Percentiles rank a stretch among this genome's conserved stretches.
Evolutionary conservation across 2,329 filamentous ascomycete genomes (phyloP).

Genomic region (Pseudonectria buxi): DNA sequence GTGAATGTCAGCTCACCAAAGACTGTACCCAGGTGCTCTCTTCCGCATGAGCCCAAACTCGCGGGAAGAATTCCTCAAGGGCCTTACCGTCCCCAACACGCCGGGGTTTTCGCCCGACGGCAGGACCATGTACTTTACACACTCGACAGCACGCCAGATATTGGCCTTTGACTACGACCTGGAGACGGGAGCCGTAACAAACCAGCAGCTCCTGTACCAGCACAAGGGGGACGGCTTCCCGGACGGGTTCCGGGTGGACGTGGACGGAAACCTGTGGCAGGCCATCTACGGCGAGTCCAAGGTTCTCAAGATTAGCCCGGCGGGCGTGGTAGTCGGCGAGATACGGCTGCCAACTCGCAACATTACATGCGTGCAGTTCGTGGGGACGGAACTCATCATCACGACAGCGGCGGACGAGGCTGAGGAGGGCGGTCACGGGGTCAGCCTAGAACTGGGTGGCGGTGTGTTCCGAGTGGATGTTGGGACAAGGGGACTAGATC

Average conservation of each 20-base stretch:
- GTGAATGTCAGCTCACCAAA: no score
- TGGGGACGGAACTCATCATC: conserved; percentile 68
- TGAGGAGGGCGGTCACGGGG: conserved; percentile 41
- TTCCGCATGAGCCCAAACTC: conserved; percentile 61
- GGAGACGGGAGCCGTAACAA: conserved; percentile 56
- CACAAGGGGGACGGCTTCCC: conserved; percentile 61
- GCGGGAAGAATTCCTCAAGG: conserved; percentile 52
- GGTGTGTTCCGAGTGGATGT: conserved; percentile 72
- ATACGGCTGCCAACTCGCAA: conserved; percentile 70
- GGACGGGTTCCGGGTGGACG: conserved; percentile 80
- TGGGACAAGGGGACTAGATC: conserved; percentile 57
- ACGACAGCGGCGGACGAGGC: conserved; percentile 68
- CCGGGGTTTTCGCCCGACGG: conserved; percentile 71
- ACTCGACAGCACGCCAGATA: conserved; percentile 66
- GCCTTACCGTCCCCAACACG: conserved; percentile 75
- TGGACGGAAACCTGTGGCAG: conserved; percentile 81
- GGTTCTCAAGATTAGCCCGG: conserved; percentile 66
- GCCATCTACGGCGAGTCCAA: conserved; percentile 73
- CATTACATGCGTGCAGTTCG: conserved; percentile 75
- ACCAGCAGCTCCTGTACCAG: conserved; percentile 66
- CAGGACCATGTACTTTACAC: conserved; percentile 74
- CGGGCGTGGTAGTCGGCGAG: conserved; percentile 66
- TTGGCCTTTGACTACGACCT: conserved; percentile 68
- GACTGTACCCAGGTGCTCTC: conserved; percentile 60
- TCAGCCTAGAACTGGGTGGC: conserved; percentile 59